These are phyloP conservation scores for Lavandula angustifolia DNA, from an alignment of 257 asterid genomes.

Conservation along the genomic window DNA sequence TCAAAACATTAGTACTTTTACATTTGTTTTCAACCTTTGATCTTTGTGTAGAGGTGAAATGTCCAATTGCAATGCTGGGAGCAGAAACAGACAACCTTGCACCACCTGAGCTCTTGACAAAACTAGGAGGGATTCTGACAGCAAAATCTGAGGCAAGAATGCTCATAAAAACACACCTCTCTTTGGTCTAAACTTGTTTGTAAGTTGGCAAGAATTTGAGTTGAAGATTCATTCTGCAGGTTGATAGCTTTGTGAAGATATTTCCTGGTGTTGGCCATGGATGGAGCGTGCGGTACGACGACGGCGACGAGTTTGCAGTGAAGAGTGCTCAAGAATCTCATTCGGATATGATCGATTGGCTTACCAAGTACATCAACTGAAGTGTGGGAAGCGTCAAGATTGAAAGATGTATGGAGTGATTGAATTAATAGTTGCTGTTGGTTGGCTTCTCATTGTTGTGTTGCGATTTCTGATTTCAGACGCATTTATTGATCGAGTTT, in stretches of 20 bases:
- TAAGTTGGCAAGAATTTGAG: neutral
- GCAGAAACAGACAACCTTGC: slow-evolving; percentile 50
- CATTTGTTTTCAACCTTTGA: neutral
- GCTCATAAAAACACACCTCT: neutral
- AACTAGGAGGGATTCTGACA: slow-evolving; percentile 43
- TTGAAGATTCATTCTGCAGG: slow-evolving; percentile 37
- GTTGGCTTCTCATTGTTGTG: neutral
- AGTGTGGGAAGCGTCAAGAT: neutral
- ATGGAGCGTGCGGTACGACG: slow-evolving; percentile 54
- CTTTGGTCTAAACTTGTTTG: neutral
- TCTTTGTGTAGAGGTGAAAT: slow-evolving; percentile 49
- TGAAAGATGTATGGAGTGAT: neutral
- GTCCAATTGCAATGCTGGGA: slow-evolving; percentile 62
- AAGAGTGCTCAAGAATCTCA: slow-evolving; percentile 64
- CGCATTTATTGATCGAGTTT: too few species aligned
- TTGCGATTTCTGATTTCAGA: too few species aligned
- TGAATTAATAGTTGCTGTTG: neutral
- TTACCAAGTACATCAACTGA: slow-evolving; percentile 47
- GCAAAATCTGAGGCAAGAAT: slow-evolving; percentile 48
- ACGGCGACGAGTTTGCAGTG: slow-evolving; percentile 48
- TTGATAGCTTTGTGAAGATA: slow-evolving; percentile 63
- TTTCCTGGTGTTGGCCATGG: slow-evolving; percentile 67
- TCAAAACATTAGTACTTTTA: neutral
- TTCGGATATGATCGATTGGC: slow-evolving; percentile 59
- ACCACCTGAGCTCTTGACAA: slow-evolving; percentile 47